phyloP scores from a whole-genome alignment of 148 eudicot genomes.

The Chenopodium formosanum region DNA sequence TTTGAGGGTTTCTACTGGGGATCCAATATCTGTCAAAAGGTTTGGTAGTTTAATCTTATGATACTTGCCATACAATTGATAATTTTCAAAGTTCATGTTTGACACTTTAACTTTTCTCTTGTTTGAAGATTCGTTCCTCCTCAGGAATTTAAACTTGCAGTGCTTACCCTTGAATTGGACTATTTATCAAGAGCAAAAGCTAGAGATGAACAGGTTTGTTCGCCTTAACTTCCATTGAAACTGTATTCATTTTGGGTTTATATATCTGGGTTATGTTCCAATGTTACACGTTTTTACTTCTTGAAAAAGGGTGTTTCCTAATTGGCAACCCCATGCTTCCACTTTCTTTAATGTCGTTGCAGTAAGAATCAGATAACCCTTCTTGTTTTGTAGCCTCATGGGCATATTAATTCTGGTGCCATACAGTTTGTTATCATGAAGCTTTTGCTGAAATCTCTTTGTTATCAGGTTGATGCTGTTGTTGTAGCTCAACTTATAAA shows the following conservation, averaged over 20 bases:
- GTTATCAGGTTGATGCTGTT: slow-evolving; percentile 79
- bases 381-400: background rate
- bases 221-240: background rate
- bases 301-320: background rate
- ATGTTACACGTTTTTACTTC: background rate
- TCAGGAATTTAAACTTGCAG: slow-evolving; percentile 68
- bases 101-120: background rate
- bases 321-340: slow-evolving; percentile 7
- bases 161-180: slow-evolving; percentile 86
- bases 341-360: background rate
- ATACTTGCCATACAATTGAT: background rate
- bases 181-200: slow-evolving; percentile 66
- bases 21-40: slow-evolving; percentile 51
- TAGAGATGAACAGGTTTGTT: slow-evolving; percentile 67
- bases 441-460: slow-evolving; percentile 22
- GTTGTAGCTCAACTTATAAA: slow-evolving; percentile 58
- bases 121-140: slow-evolving; percentile 63
- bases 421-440: slow-evolving; percentile 6
- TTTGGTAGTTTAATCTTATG: slow-evolving; percentile 25
- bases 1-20: slow-evolving; percentile 39
- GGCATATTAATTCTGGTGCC: slow-evolving; percentile 1
- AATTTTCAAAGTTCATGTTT: background rate
- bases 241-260: background rate
- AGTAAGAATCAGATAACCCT: background rate
- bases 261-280: background rate